phyloP scores from a whole-genome alignment of 2,329 filamentous ascomycete species.

The Metarhizium anisopliae region DNA sequence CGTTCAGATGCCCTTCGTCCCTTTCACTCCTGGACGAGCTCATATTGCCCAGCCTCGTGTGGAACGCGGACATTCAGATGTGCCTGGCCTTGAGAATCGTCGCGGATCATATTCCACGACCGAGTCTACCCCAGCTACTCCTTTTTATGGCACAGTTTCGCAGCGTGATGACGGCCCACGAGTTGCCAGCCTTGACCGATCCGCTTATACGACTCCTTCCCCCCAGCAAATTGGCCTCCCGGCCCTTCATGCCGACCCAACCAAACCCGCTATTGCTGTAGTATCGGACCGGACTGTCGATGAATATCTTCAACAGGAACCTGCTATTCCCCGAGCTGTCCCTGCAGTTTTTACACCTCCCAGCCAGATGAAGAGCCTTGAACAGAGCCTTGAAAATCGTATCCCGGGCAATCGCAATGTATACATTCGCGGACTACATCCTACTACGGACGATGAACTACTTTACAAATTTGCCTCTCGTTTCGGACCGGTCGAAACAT shows the following conservation, averaged over 20 bases:
- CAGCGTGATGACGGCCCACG: slow-evolving; percentile 52
- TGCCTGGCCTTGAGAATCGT: slow-evolving; percentile 55
- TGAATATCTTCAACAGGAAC: slow-evolving; percentile 63
- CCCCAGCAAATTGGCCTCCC: slow-evolving; percentile 46
- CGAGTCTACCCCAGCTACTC: slow-evolving; percentile 57
- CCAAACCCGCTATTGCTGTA: slow-evolving; percentile 31
- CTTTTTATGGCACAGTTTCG: slow-evolving; percentile 50
- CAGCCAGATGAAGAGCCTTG: slow-evolving; percentile 80
- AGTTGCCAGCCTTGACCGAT: slow-evolving; percentile 51
- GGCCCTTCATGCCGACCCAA: slow-evolving; percentile 28
- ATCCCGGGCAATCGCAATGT: slow-evolving; percentile 91
- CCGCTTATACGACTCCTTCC: slow-evolving; percentile 59
- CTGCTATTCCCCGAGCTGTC: slow-evolving; percentile 76
- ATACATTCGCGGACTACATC: slow-evolving; percentile 92
- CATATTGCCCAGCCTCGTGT: slow-evolving; percentile 34
- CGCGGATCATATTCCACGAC: slow-evolving; percentile 60
- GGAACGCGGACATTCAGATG: slow-evolving; percentile 40
- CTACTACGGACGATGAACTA: slow-evolving; percentile 89
- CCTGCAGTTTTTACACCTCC: slow-evolving; percentile 81
- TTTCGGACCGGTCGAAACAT: slow-evolving; percentile 91
- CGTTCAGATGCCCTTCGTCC: slow-evolving; percentile 31
- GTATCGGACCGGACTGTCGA: slow-evolving; percentile 47
- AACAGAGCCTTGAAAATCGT: slow-evolving; percentile 89
- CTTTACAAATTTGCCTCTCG: slow-evolving; percentile 73
- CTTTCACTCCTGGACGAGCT: slow-evolving; percentile 44